Percentiles rank a stretch among this genome's conserved stretches.
Evolutionary conservation across 495 filamentous ascomycete species (phyloP).

Genomic region (Aspergillus egyptiacus): DNA sequence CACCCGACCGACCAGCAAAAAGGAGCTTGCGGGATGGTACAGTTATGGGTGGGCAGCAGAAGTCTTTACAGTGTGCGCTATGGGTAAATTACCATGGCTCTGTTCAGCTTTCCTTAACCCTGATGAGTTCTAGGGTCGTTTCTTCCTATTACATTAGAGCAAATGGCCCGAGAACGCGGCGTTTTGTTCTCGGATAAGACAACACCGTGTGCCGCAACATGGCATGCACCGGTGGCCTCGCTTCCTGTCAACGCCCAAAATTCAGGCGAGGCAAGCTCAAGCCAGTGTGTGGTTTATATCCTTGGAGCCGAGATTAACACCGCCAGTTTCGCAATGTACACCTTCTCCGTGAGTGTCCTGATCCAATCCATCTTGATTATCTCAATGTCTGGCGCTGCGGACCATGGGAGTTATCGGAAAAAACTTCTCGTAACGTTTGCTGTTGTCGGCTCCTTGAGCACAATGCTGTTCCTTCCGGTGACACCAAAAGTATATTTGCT

Average conservation of each 20-base stretch:
- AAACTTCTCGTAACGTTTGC: slow-evolving; percentile 77
- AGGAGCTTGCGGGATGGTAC: slow-evolving; percentile 91
- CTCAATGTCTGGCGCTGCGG: slow-evolving; percentile 91
- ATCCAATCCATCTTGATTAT: slow-evolving; percentile 86
- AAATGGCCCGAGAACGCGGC: slow-evolving; percentile 83
- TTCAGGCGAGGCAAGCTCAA: slow-evolving; percentile 24
- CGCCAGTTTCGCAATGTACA: slow-evolving; percentile 97
- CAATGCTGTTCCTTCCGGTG: slow-evolving; percentile 85
- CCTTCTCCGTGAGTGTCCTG: slow-evolving; percentile 86
- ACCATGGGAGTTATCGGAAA: slow-evolving; percentile 92
- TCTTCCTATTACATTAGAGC: slow-evolving; percentile 93
- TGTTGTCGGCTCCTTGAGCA: slow-evolving; percentile 69
- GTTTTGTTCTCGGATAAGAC: slow-evolving; percentile 69
- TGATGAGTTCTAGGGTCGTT: slow-evolving; percentile 62
- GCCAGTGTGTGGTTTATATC: slow-evolving; percentile 78
- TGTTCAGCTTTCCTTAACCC: neutral
- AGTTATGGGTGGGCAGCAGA: slow-evolving; percentile 97
- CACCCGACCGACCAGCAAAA: slow-evolving; percentile 74
- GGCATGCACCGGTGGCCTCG: slow-evolving; percentile 25
- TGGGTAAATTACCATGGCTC: slow-evolving; percentile 50
- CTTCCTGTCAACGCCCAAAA: slow-evolving; percentile 14
- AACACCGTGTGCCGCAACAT: slow-evolving; percentile 59
- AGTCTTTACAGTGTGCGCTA: slow-evolving; percentile 87
- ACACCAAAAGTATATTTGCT: slow-evolving; percentile 68
- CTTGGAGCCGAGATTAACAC: slow-evolving; percentile 87